Evolutionary conservation across 2,329 filamentous ascomycete species (phyloP).

Genomic region (Penicillium sp.): DNA sequence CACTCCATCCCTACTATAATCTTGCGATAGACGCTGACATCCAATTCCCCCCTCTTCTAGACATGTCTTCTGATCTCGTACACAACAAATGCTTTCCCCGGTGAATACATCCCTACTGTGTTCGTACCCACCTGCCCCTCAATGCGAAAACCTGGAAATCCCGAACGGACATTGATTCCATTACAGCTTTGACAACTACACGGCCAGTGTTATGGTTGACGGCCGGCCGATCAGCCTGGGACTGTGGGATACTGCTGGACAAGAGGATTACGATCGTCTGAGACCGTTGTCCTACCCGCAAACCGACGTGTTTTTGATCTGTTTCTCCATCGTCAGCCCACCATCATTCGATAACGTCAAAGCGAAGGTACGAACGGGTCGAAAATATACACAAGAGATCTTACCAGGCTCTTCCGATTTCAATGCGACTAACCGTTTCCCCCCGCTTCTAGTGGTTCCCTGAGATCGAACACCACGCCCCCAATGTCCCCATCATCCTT

Average conservation of each 20-base stretch:
- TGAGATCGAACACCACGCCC: slow-evolving; percentile 95
- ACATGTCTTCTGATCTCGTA: slow-evolving; percentile 99
- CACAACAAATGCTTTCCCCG: slow-evolving; percentile 99
- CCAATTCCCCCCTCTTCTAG: slow-evolving; percentile 50
- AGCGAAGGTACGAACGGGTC: slow-evolving; percentile 71
- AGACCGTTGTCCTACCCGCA: slow-evolving; percentile 95
- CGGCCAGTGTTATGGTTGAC: slow-evolving; percentile 98
- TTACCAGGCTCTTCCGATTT: not conserved
- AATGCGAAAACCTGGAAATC: slow-evolving; percentile 9
- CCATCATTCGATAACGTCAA: slow-evolving; percentile 99
- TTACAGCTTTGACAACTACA: slow-evolving; percentile 93
- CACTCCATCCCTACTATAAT: not conserved
- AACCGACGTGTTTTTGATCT: slow-evolving; percentile 97
- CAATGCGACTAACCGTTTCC: slow-evolving; percentile 9
- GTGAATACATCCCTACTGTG: slow-evolving; percentile 98
- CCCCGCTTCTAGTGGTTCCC: slow-evolving; percentile 74
- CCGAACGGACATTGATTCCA: slow-evolving; percentile 20
- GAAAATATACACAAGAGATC: not conserved
- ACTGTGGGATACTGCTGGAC: slow-evolving; percentile 96
- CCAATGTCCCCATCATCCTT: slow-evolving; percentile 91
- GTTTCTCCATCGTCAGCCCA: slow-evolving; percentile 96
- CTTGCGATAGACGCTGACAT: not conserved
- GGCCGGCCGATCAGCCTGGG: slow-evolving; percentile 96
- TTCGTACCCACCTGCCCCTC: slow-evolving; percentile 33
- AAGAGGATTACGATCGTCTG: slow-evolving; percentile 96